Percentiles rank a stretch among this genome's conserved stretches.
These are phyloP conservation scores for Puya raimondii DNA, from an alignment of 176 grass and related monocot genomes.

Conservation along the genomic window DNA sequence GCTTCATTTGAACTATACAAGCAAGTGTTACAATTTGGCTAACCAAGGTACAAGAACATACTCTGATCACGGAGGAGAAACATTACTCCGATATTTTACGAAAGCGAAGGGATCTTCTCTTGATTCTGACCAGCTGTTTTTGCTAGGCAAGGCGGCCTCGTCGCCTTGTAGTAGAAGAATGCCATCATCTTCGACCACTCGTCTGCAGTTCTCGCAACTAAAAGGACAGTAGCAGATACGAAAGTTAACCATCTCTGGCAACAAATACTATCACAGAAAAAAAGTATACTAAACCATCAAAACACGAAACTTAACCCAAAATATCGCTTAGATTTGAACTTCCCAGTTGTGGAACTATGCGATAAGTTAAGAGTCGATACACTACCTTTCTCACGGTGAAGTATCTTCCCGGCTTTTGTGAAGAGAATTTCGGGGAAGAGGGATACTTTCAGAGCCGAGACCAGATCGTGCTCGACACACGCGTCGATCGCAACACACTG, in stretches of 20 bases:
- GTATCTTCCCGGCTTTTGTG: conserved; percentile 87
- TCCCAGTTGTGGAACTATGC: neutral
- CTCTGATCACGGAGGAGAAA: neutral
- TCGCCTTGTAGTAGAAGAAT: conserved; percentile 91
- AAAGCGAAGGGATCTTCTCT: conserved; percentile 73
- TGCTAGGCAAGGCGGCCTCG: conserved; percentile 58
- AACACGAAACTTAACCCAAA: too few relatives aligned
- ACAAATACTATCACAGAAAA: neutral
- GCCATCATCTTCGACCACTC: conserved; percentile 80
- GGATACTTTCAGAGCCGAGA: conserved; percentile 53
- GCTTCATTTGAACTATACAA: too few relatives aligned
- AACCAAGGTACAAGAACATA: neutral
- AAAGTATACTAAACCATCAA: too few relatives aligned
- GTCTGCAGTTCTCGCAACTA: conserved; percentile 58
- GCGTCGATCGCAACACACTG: conserved; percentile 90
- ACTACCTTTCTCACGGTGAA: conserved; percentile 77
- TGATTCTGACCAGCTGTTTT: conserved; percentile 46
- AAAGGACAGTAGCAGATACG: neutral
- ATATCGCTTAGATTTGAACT: too few relatives aligned
- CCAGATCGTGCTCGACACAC: conserved; percentile 53
- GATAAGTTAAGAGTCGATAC: neutral
- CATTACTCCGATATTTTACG: conserved; percentile 25
- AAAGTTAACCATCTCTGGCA: neutral
- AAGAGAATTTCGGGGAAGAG: conserved; percentile 75
- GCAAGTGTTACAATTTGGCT: too few relatives aligned